These are phyloP conservation scores for Ophiostoma tasmaniense DNA, from an alignment of 2,329 filamentous ascomycete genomes.

Conservation along the genomic window DNA sequence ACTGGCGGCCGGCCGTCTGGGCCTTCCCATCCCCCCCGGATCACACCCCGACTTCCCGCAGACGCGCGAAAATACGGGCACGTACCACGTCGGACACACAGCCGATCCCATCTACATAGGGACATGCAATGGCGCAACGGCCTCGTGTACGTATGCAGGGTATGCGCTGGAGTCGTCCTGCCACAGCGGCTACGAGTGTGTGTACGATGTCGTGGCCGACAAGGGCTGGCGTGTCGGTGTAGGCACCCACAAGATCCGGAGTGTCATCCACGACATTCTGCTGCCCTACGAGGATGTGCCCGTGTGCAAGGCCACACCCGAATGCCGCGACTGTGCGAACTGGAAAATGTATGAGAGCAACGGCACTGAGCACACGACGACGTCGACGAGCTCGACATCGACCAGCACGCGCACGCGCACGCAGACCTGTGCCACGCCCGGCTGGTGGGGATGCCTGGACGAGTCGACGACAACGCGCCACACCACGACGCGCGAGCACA, in stretches of 20 bases:
- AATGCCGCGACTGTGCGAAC: constrained; percentile 80
- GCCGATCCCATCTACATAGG: constrained; percentile 92
- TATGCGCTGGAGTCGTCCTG: constrained; percentile 93
- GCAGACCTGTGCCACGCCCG: constrained; percentile 76
- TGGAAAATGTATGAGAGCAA: constrained; percentile 97
- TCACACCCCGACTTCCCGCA: constrained; percentile 64
- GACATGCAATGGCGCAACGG: constrained; percentile 81
- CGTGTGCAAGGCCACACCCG: constrained; percentile 62
- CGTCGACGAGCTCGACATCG: constrained; percentile 40
- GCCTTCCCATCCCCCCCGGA: constrained; percentile 76
- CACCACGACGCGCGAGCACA: constrained; percentile 32
- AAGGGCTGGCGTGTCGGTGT: constrained; percentile 88
- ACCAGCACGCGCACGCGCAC: constrained; percentile 60
- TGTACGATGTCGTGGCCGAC: constrained; percentile 86
- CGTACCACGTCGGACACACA: constrained; percentile 89
- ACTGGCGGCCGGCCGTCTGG: constrained; percentile 72
- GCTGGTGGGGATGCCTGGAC: constrained; percentile 81
- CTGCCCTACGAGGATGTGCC: constrained; percentile 75
- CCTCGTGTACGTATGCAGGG: constrained; percentile 80
- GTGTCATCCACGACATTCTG: constrained; percentile 81
- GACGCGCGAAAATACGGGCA: constrained; percentile 61
- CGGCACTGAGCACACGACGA: constrained; percentile 60
- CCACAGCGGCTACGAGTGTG: constrained; percentile 78
- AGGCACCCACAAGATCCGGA: constrained; percentile 81
- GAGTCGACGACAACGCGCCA: constrained; percentile 44